A percentile compares a stretch with the other conserved stretches of the same genome.
Conservation (phyloP, 176 grass and related monocot species). For the Zoysia pacifica region DNA sequence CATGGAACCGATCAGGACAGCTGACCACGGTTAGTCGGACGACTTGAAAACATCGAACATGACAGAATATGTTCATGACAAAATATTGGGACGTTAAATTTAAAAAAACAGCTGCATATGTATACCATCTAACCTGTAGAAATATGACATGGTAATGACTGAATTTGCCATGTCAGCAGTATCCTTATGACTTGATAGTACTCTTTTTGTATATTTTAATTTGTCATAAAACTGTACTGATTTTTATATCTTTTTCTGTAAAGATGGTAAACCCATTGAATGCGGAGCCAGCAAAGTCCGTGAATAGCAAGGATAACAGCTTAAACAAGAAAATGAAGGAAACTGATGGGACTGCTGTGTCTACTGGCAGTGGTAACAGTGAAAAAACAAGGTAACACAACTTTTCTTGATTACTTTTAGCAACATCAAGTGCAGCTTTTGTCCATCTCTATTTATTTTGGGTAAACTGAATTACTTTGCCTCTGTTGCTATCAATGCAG, state of each 20-base stretch:
- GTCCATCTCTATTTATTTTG: slow-evolving; percentile 15
- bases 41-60: no score
- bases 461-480: slow-evolving; percentile 11
- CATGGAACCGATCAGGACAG: no score
- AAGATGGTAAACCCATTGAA: slow-evolving; percentile 71
- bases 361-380: slow-evolving; percentile 48
- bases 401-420: neutral
- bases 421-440: slow-evolving; percentile 7
- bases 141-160: neutral
- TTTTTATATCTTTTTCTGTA: neutral
- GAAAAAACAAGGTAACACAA: slow-evolving; percentile 56
- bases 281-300: slow-evolving; percentile 61
- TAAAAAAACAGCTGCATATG: neutral
- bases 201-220: neutral
- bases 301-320: slow-evolving; percentile 59
- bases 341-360: slow-evolving; percentile 51
- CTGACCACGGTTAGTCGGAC: no score
- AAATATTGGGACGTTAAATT: neutral
- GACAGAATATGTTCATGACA: neutral
- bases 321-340: slow-evolving; percentile 59
- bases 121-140: neutral
- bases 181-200: neutral
- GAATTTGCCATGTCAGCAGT: neutral
- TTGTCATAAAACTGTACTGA: slow-evolving; percentile 18
- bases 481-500: slow-evolving; percentile 30